Evolutionary conservation across 2,329 filamentous ascomycete species (phyloP), one percentile per base, ranked within the genome.

Genomic region (Botryosphaeria agaves): DNA sequence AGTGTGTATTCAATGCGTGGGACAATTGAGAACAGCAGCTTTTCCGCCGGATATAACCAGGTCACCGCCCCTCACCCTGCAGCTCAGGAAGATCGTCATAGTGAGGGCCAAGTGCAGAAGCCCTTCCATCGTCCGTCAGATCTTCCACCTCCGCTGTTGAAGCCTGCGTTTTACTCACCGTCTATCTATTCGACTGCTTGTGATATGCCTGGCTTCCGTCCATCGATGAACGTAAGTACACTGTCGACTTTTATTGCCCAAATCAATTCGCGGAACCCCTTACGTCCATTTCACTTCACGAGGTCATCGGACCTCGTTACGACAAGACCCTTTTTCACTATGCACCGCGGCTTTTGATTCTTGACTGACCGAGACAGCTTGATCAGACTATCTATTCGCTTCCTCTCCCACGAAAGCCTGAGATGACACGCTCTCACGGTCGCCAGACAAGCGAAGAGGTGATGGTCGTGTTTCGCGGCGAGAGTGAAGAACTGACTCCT

Each of bases 1-100:
- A 38, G 33, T 19, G 14, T 38, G 12, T 18, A 32, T 14, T 39
- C 37, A 7, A 31, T 32, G 28, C 26, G 31, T 19, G 37, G 19
- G 4, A 26, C 26, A 15, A 19, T 39, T 14, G 32, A 34, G 11
- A 28, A 24, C 9, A 15, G n/a, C 12, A 17, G 20, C 12, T 12
- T 9, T 8, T 12, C 28, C 9, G 18, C 16, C 20, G 18, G 17
- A 8, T 20, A 8, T 2, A 18, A 18, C 20, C 28, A 15, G 15
- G n/a, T 19, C 15, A 18, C 28, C 18, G 28, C n/a, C 5, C 8
- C n/a, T 14, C 15, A 29, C 7, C 11, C 15, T 7, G 7, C 16
- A 18, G 8, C 25, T 27, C 11, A 14, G n/a, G 8, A 18, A n/a
- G 16, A 14, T 14, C 16, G 9, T 20, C 12, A 18, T 5, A 12